A percentile compares a stretch with the other conserved stretches of the same genome.
Conservation (phyloP, 768 basidiomycete species). For the Xerocomellus chrysenteron region DNA sequence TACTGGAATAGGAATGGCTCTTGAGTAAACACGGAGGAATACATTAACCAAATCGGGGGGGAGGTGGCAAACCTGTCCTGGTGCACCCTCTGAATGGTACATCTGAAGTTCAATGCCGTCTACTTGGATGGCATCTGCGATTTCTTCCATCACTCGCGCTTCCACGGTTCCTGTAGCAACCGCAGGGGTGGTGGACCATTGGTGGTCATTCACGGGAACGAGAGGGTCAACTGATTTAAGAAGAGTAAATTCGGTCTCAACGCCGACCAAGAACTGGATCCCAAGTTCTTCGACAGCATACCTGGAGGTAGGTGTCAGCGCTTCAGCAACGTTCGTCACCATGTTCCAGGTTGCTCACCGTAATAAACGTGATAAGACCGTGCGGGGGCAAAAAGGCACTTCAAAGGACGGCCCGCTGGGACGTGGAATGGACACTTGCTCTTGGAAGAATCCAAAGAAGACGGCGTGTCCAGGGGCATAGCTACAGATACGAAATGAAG, state of each 20-base stretch:
- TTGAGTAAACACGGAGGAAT: background rate
- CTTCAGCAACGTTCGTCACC: background rate
- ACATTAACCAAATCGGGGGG: no score
- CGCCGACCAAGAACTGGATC: constrained; percentile 60
- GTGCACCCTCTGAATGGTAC: constrained; percentile 69
- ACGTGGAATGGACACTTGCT: constrained; percentile 44
- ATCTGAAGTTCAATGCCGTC: constrained; percentile 62
- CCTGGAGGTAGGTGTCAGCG: constrained; percentile 16
- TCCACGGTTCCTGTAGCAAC: constrained; percentile 46
- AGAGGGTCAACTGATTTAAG: constrained; percentile 44
- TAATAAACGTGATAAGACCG: constrained; percentile 25
- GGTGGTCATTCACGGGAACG: constrained; percentile 44
- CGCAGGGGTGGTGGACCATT: constrained; percentile 44
- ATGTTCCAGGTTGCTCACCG: background rate
- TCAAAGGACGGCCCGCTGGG: constrained; percentile 34
- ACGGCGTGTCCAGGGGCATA: constrained; percentile 62
- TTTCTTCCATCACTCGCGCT: constrained; percentile 52
- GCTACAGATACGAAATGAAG: constrained; percentile 49
- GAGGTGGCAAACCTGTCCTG: constrained; percentile 52
- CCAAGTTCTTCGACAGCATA: constrained; percentile 33
- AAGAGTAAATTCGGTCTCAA: constrained; percentile 71
- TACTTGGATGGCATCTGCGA: constrained; percentile 46
- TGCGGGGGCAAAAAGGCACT: constrained; percentile 60
- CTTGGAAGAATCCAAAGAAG: constrained; percentile 69
- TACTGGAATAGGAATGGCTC: constrained; percentile 37